Evolutionary conservation across 2,329 filamentous ascomycete genomes (phyloP).

Genomic region (Aspergillus tubingensis): DNA sequence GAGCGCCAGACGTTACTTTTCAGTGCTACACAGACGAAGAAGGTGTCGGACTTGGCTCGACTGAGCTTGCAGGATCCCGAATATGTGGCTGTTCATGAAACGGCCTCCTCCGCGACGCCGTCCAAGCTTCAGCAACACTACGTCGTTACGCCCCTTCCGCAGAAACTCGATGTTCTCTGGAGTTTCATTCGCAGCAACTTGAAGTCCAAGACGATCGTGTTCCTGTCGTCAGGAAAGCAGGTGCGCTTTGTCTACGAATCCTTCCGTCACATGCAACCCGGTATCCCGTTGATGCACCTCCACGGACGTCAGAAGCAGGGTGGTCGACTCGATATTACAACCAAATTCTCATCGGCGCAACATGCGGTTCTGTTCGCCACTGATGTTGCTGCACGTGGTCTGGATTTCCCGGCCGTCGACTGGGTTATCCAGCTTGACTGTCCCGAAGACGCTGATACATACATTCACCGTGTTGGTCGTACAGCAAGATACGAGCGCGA

Average conservation of each 20-base stretch:
- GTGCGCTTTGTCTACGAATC: constrained; percentile 94
- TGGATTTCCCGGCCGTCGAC: constrained; percentile 95
- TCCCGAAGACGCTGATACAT: constrained; percentile 94
- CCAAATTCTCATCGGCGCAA: constrained; percentile 77
- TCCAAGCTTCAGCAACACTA: constrained; percentile 87
- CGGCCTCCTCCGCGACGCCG: constrained; percentile 77
- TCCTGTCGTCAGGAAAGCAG: constrained; percentile 92
- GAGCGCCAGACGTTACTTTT: constrained; percentile 90
- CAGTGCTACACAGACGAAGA: constrained; percentile 93
- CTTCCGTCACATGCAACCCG: constrained; percentile 89
- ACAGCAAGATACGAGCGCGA: constrained; percentile 91
- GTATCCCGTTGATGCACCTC: constrained; percentile 88
- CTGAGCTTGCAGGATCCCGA: constrained; percentile 87
- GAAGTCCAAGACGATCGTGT: constrained; percentile 93
- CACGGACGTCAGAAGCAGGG: constrained; percentile 93
- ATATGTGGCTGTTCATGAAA: constrained; percentile 91
- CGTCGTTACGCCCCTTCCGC: constrained; percentile 76
- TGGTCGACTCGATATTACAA: constrained; percentile 82
- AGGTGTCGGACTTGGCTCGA: constrained; percentile 86
- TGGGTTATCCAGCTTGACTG: constrained; percentile 99
- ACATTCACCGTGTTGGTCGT: constrained; percentile 92
- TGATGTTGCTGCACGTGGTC: constrained; percentile 87
- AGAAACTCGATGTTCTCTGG: constrained; percentile 90
- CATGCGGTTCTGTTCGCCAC: constrained; percentile 90
- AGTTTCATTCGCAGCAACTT: constrained; percentile 89